Base-by-base conservation (phyloP, 176 grass and related monocot species). In the Eremochloa ophiuroides region DNA sequence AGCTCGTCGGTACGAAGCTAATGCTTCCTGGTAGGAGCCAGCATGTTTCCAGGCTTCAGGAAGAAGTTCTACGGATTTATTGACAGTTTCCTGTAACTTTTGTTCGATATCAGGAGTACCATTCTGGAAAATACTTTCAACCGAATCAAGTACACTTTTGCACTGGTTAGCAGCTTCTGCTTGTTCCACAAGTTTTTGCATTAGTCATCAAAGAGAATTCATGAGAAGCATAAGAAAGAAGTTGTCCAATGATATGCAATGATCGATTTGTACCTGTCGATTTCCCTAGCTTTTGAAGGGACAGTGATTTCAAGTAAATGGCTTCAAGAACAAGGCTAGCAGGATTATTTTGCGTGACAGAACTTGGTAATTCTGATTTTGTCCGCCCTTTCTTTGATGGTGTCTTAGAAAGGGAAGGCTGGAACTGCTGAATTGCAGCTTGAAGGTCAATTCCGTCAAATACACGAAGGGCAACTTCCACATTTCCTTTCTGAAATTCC, bases 391-490 rank as follows among this genome's bases (percentile, higher is more conserved):
- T 85, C 62, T 87, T 89, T 0, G 65, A 22, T 25, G 35, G 8
- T 18, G 27, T 26, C 59, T 80, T 86, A 59, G 89, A 60, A 66
- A 87, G 85, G 25, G 64, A 81, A 15, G 88, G 85, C 37, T 98
- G 95, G 39, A 98, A 89, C 23, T 85, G 92, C 17, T 93, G 88
- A 75, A 98, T 86, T 29, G 95, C 92, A 59, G 86, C 82, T 59
- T 98, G 90, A 76, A 95, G 90, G 50, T 98, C 92, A 66, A 98
- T 95, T 73, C 95, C 92, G 62, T 98, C 90, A 38, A 98, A 95
- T 5, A 98, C 92, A n/a, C 90, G 69, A 33, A 95, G 81, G 30
- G 95, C 95, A 71, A 73, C 90, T 85, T 98, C 95, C 22, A 98
- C 88, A 53, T 98, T 95, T 55, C 95, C 95, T 71, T 89, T 94